A percentile compares a stretch with the other conserved stretches of the same genome.
These are phyloP conservation scores for Begonia peltatifolia DNA, from an alignment of 306 rosid genomes.

Conservation along the genomic window DNA sequence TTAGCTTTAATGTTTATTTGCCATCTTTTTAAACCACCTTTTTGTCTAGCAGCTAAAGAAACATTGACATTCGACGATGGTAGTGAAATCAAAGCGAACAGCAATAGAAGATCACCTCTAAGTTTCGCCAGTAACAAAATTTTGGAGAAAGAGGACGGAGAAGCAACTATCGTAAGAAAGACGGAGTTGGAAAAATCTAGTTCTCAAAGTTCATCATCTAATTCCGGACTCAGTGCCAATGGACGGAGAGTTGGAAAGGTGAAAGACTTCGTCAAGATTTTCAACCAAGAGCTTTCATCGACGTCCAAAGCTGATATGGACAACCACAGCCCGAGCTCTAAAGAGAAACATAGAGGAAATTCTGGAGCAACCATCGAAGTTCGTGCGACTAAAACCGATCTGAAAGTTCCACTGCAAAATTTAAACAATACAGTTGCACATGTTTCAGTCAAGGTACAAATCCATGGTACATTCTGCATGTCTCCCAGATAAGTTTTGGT, in stretches of 20 bases:
- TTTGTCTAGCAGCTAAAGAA: constrained; percentile 25
- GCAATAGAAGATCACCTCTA: constrained; percentile 21
- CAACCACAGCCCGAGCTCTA: constrained; percentile 24
- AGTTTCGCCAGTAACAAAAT: constrained; percentile 17
- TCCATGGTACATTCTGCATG: background rate
- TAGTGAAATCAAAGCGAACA: constrained; percentile 22
- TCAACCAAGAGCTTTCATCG: constrained; percentile 48
- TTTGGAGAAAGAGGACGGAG: constrained; percentile 25
- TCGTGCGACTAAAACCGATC: constrained; percentile 13
- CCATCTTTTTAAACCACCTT: constrained; percentile 8
- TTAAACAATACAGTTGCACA: constrained; percentile 9
- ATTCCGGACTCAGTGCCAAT: constrained; percentile 25
- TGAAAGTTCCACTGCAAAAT: constrained; percentile 12
- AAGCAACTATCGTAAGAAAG: constrained; percentile 15
- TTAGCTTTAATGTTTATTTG: background rate
- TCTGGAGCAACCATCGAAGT: constrained; percentile 20
- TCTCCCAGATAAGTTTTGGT: background rate
- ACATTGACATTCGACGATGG: constrained; percentile 6
- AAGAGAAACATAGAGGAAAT: constrained; percentile 22
- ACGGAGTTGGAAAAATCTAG: constrained; percentile 23
- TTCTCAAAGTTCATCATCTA: constrained; percentile 22
- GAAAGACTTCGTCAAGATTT: constrained; percentile 65
- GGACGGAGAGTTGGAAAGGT: constrained; percentile 47
- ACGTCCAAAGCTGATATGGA: constrained; percentile 22
- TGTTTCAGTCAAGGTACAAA: constrained; percentile 15